Evolutionary conservation across 805 yeast species (phyloP), one percentile per base, ranked within the genome.

Genomic region (Teunomyces barrocoloradensis): DNA sequence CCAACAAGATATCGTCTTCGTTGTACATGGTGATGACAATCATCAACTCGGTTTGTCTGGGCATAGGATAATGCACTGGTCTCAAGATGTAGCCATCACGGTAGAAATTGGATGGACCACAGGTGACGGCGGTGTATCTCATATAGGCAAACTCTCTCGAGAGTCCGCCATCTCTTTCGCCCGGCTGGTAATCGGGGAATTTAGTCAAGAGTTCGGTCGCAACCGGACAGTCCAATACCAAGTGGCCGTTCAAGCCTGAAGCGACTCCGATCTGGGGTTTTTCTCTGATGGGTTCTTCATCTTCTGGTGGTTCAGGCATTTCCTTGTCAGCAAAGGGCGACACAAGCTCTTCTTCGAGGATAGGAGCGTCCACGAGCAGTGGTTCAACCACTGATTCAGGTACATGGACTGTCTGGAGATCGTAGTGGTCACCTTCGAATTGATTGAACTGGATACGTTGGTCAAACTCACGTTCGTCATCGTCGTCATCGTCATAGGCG

Each of bases 181-280:
- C 60, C 2, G 65, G 54, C 20, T 60, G 56, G 48, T 69, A 72
- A 51, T 71, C 75, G 10, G 73, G 75, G 48, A 70, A 72, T 49
- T 71, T 73, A 13, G 69, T 55, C 37, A 86, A 68, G 43, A 89
- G 73, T 42, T 80, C 77, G 27, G 80, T 78, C n/a, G 95, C 83
- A 1, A 89, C 91, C 9, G 96, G 96, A 60, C 96, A 89, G 66
- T 89, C 96, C 49, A 89, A 76, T 29, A 89, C 88, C 61, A 89
- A 78, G 60, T 89, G 89, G 47, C 96, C 96, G 47, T 73, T 68
- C 47, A 64, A 63, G 29, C 75, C 75, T 6, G 65, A 49, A 2
- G 71, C 71, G 23, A 60, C 49, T 15, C 69, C 67, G 25, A 63
- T 63, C 37, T 64, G 68, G 20, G 72, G 69, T 51, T 67, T 66